Evolutionary conservation across 2,329 filamentous ascomycete genomes (phyloP), one percentile per base, ranked within the genome.

Genomic region (Pseudogymnoascus sp.): DNA sequence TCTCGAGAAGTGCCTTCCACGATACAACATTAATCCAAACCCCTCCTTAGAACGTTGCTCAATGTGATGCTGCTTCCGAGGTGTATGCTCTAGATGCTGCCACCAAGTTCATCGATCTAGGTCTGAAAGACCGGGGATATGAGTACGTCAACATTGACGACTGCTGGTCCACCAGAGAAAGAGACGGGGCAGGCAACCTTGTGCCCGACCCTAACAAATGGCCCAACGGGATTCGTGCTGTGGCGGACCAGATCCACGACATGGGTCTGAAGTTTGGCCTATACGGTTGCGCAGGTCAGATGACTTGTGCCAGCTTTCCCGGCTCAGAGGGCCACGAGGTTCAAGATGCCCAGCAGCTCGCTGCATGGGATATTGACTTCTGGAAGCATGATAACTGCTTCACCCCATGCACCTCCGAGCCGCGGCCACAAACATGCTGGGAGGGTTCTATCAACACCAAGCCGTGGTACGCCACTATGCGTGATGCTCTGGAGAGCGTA

Each of bases 1-100:
- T 10, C 8, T 41, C 8, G 16, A 61, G 43, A 60, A 19, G 38
- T 24, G 12, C 38, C 11, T 16, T 59, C 53, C 16, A 28, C 6
- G 11, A 69, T 68, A 60, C 82, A 79, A 79, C 81, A 82, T 63
- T 78, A 77, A 0, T 82, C 82, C 66, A 83, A 83, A 53, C 74
- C 77, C 37, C 81, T 81, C 69, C 74, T 71, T 31, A 83, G 81
- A 67, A 71, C 68, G 0, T 78, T 78, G 0, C 78, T 76, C 43
- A 78, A 82, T 61, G 69, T 67, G 0, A 78, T 79, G n/a, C 76
- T 82, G 2, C 75, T 76, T 74, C 75, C 10, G 82, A 79, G 62
- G 78, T 78, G 0, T 69, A 81, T 62, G 80, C 79, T 2, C 68
- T 83, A 1, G 73, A 41, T 41, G 16, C 38, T 41, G 38, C 38